Evolutionary conservation across 768 basidiomycete species (phyloP), one percentile per base, ranked within the genome.

Genomic region (Porpolomopsis calyptriformis): DNA sequence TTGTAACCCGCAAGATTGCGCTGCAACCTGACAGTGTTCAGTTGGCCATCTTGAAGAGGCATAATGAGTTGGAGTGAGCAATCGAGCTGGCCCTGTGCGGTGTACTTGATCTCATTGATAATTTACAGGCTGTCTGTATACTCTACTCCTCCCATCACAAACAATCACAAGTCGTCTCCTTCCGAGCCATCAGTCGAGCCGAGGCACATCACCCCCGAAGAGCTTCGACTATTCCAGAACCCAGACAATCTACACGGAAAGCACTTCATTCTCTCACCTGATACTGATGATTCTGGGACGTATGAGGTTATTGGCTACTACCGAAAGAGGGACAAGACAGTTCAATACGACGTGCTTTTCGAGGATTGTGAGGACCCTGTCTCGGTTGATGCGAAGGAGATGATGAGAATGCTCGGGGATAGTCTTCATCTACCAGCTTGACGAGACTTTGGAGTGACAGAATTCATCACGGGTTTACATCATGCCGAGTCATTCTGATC

Each of bases 151-250:
- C 33, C 33, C 18, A 34, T 18, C 4, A 41, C 40, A 24, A 24
- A 34, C 16, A 11, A 27, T 33, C 26, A 31, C 27, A 14, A 44
- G 14, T 31, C 27, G 22, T 24, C 27, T 27, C 26, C 34, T 2
- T 44, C 43, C 25, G 34, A 44, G 19, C 43, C 33, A 10, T 9
- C 43, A 44, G 33, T 44, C 43, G 22, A 44, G 16, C 29, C 43
- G 19, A 44, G 43, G 29, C 29, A 24, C 23, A 27, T 24, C 33
- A 49, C 41, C 33, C 9, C 33, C 29, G 47, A 49, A 14, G 41
- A 49, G 29, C 29, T 43, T 27, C 47, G 18, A 49, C 29, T 36
- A 27, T 43, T 49, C 41, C 47, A 37, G 23, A 43, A 43, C 36
- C 47, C 47, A 11, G 47, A 49, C 9, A 19, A 31, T 31, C 29